Conservation (phyloP, 2,329 filamentous ascomycete genomes). For the Ceratocystis destructans region DNA sequence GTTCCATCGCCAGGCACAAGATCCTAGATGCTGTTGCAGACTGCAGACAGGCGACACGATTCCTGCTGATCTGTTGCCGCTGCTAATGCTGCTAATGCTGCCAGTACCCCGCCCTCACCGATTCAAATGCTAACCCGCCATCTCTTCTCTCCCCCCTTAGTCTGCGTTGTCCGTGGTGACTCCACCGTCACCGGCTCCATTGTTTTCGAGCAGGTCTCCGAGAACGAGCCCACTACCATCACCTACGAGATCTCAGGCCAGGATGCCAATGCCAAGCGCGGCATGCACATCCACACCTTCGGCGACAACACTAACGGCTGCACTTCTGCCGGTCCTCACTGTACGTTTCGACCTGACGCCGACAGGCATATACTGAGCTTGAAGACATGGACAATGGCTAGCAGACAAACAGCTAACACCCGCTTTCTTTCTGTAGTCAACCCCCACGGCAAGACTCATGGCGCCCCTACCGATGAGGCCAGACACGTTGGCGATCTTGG, state of each 20-base stretch:
- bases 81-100: neutral
- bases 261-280: slow-evolving; percentile 90
- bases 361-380: too few relatives aligned
- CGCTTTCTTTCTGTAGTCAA: slow-evolving; percentile 52
- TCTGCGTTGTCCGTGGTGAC: slow-evolving; percentile 95
- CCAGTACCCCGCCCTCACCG: slow-evolving; percentile 3
- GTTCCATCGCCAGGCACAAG: neutral
- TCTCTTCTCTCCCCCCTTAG: slow-evolving; percentile 35
- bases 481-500: slow-evolving; percentile 96
- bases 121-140: slow-evolving; percentile 2
- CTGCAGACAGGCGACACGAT: neutral
- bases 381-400: neutral
- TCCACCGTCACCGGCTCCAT: slow-evolving; percentile 89
- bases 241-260: slow-evolving; percentile 85
- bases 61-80: neutral
- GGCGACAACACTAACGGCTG: slow-evolving; percentile 99
- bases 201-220: slow-evolving; percentile 82
- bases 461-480: slow-evolving; percentile 64
- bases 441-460: slow-evolving; percentile 84
- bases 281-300: slow-evolving; percentile 97
- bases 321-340: slow-evolving; percentile 96
- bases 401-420: neutral
- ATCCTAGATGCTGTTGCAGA: neutral
- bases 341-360: slow-evolving; percentile 39
- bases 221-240: slow-evolving; percentile 71